Base-by-base conservation (phyloP, 2,329 filamentous ascomycete genomes). In the Drechslerella dactyloides region DNA sequence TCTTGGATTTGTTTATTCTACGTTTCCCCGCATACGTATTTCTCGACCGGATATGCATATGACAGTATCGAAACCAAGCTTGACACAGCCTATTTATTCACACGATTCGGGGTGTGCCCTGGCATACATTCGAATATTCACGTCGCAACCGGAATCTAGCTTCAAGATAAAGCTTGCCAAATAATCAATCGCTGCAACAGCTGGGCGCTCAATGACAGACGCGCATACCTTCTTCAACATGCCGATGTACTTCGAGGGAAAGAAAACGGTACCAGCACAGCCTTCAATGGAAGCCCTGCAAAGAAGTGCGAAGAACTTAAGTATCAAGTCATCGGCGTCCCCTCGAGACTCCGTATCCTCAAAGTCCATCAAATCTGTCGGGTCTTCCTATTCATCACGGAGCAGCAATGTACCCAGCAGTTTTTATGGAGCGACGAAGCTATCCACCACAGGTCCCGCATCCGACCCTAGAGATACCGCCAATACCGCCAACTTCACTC, bases 181-280 rank as follows among this genome's bases (percentile, higher is more conserved):
- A 33, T 33, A 51, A 51, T n/a, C n/a, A 23, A 51, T 17, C 3
- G 46, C 17, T 21, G 19, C 11, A 11, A 3, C 15, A 6, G 6
- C 19, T 23, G 5, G 15, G 2, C 15, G 15, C 15, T 42, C 23
- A 23, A 69, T 69, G 65, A 23, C 52, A 23, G 65, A 57, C 52
- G 62, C 46, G 62, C 40, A 37, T 11, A 55, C 66, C 17, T 58
- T 70, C 17, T 70, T 70, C 55, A 70, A 62, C 51, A 70, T 64
- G 55, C 66, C 66, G 17, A 70, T 70, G 59, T 70, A 70, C 23
- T 70, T 70, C 42, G 66, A 70, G 21, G 66, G 66, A 15, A 70
- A 63, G 40, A 70, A 64, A 17, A 64, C 66, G 40, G 35, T 70
- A 50, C 40, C 48, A 13, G 37, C 53, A 24, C 66, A 54, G 40